Conservation (phyloP, 441 rosid genomes). For the Euphorbia celastroides region DNA sequence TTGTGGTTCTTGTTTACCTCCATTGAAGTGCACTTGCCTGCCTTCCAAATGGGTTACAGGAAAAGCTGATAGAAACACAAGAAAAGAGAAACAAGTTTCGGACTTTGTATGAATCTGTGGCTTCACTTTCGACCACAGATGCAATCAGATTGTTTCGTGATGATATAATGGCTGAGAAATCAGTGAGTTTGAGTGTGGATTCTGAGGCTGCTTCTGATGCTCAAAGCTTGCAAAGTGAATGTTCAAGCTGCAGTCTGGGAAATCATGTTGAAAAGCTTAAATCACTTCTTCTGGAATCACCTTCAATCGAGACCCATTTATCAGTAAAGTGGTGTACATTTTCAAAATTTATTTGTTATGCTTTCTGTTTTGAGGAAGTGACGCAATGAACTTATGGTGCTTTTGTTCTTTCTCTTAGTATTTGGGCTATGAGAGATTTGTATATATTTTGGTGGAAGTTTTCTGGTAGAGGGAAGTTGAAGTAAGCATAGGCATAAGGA, state of each 20-base stretch:
- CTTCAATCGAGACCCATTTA: conserved; percentile 32
- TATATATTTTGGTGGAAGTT: neutral
- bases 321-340: conserved; percentile 10
- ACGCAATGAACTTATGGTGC: neutral
- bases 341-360: neutral
- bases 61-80: conserved; percentile 38
- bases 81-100: conserved; percentile 41
- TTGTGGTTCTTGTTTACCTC: conserved; percentile 1
- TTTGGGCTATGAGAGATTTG: neutral
- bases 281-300: conserved; percentile 45
- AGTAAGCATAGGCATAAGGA: neutral
- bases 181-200: conserved; percentile 22
- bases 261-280: conserved; percentile 39
- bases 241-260: conserved; percentile 28
- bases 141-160: conserved; percentile 49
- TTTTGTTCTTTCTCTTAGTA: neutral
- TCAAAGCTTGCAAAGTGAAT: conserved; percentile 18
- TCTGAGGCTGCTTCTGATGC: conserved; percentile 19
- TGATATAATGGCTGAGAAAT: conserved; percentile 28
- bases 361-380: neutral
- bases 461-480: neutral
- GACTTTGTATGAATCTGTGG: conserved; percentile 39
- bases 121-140: conserved; percentile 42
- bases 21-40: conserved; percentile 48
- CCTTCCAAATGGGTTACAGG: conserved; percentile 52